Percentiles rank a stretch among this genome's conserved stretches.
Conservation (phyloP, 805 yeast species). For the Candida gorgasii region DNA sequence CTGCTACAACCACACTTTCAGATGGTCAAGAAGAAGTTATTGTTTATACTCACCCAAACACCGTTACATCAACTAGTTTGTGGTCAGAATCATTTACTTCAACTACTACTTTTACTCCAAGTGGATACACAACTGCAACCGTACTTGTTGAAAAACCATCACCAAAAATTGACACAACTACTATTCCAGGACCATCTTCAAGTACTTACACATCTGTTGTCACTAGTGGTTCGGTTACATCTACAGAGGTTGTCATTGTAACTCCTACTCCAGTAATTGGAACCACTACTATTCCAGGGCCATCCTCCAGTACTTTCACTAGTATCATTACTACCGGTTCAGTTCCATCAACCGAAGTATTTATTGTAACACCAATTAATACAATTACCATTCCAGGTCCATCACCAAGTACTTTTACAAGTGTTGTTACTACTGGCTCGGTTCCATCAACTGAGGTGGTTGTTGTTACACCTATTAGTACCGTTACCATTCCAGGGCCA, state of each 20-base stretch:
- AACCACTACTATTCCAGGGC: neutral
- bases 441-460: neutral
- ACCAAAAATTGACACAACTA: neutral
- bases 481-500: too few species aligned
- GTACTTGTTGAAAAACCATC: neutral
- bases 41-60: neutral
- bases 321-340: neutral
- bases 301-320: neutral
- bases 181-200: slow-evolving; percentile 2
- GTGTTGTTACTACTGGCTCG: too few species aligned
- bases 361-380: neutral
- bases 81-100: neutral
- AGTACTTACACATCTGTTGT: neutral
- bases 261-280: neutral
- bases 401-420: neutral
- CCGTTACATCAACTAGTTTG: neutral
- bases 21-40: neutral
- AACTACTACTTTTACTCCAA: neutral
- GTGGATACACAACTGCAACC: neutral
- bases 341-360: neutral
- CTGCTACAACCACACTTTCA: neutral
- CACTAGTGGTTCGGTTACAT: neutral
- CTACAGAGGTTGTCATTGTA: neutral
- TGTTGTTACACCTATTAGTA: too few species aligned
- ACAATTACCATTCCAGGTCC: neutral